Base-by-base conservation (phyloP, 371 early-diverging fungal genomes). In the Choanephora cucurbitarum region DNA sequence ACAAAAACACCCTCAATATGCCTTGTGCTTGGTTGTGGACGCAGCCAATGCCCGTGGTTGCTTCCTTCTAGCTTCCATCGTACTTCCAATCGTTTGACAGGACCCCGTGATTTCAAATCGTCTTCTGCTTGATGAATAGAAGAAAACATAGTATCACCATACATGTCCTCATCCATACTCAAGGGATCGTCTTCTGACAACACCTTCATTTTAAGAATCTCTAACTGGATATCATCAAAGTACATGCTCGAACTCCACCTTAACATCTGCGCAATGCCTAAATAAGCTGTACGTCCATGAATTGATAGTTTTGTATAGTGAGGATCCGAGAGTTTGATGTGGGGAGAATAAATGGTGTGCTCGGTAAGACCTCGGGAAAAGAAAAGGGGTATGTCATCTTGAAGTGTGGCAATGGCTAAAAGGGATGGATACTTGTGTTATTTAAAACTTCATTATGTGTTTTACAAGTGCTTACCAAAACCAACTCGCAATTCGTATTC, bases 31-130 rank as follows among this genome's bases (percentile, higher is more conserved):
- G 48, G 41, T 2, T 58, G 31, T 6, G 47, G 41, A 1, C 48
- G 58, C 19, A 66, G 57, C 32, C 70, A 57, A 1, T 58, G 54
- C 7, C 82, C 61, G 17, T 76, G 67, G 14, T 72, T 72, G 33
- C 64, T 71, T 0, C 78, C 85, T 37, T 77, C 69, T 41, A 84
- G 40, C 21, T 70, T 77, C 85, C 85, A 84, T 13, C 81, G 72
- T 13, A 84, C 75, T 48, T 79, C 70, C 14, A 79, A 42, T 14
- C 61, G 40, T 18, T 64, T 62, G 3, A 73, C 64, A n/a, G 52
- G 32, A 19, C 61, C 70, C 41, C 42, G 60, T 10, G 42, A 24
- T 28, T 40, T 52, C 0, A 60, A 22, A 17, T 66, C 66, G 6
- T 45, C 44, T 22, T 69, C 64, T 32, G 58, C 24, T 21, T 60